Evolutionary conservation across 108 stramenopile species (phyloP).

Genomic region (Schizochytrium sp.): DNA sequence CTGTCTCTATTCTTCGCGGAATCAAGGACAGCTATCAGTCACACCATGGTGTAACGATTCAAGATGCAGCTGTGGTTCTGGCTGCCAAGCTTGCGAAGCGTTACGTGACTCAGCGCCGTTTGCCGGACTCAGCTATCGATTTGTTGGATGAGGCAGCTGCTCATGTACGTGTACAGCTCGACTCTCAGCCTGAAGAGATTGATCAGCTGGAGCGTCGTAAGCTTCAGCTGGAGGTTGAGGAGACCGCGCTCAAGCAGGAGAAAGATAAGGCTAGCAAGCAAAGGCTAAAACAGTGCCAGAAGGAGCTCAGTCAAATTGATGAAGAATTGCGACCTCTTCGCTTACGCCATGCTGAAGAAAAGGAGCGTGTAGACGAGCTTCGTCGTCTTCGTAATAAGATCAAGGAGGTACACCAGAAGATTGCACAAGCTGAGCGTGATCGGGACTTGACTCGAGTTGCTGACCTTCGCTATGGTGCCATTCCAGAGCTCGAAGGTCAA

Average conservation of each 20-base stretch:
- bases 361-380: constrained; percentile 85
- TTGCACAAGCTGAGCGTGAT: constrained; percentile 86
- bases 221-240: constrained; percentile 93
- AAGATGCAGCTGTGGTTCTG: constrained; percentile 88
- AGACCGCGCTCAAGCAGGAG: constrained; percentile 85
- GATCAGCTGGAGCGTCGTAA: constrained; percentile 87
- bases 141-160: constrained; percentile 96
- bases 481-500: constrained; percentile 87
- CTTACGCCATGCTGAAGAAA: constrained; percentile 83
- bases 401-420: constrained; percentile 82
- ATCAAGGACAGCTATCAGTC: constrained; percentile 90
- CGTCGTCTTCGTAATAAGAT: constrained; percentile 87
- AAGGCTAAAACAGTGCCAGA: constrained; percentile 82
- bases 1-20: constrained; percentile 94
- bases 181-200: constrained; percentile 87
- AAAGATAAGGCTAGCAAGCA: constrained; percentile 84
- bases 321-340: too few relatives aligned
- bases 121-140: constrained; percentile 96
- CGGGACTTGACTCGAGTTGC: constrained; percentile 92
- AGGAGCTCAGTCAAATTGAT: constrained; percentile 79
- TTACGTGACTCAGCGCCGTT: constrained; percentile 92
- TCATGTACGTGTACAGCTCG: constrained; percentile 87
- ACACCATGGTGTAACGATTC: constrained; percentile 92
- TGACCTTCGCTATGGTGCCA: constrained; percentile 90
- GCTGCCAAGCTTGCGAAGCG: constrained; percentile 92